phyloP scores from a whole-genome alignment of 176 grass and related monocot genomes.

The Pharus latifolius region DNA sequence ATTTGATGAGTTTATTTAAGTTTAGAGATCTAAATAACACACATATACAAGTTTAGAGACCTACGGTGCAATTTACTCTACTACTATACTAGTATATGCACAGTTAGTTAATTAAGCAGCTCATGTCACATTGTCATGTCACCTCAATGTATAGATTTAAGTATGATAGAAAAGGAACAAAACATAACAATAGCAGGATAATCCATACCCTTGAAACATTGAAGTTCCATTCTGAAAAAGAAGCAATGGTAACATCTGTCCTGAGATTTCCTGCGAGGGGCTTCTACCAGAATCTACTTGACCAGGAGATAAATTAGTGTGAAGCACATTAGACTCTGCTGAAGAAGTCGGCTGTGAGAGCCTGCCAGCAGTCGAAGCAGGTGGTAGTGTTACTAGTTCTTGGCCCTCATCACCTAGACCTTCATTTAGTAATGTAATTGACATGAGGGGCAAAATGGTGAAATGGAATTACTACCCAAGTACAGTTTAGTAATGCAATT shows the following conservation, averaged over 20 bases:
- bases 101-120: not conserved
- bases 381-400: constrained; percentile 34
- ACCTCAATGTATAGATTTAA: not conserved
- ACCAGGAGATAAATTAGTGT: constrained; percentile 1
- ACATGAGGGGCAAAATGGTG: not conserved
- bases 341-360: constrained; percentile 9
- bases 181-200: not conserved
- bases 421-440: constrained; percentile 7
- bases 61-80: too few species aligned
- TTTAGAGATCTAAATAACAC: too few species aligned
- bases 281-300: constrained; percentile 28
- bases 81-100: not conserved
- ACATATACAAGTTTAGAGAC: too few species aligned
- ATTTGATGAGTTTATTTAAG: too few species aligned
- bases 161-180: constrained; percentile 2
- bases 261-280: constrained; percentile 21
- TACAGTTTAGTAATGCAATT: not conserved
- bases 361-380: not conserved
- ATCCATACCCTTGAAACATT: constrained; percentile 72
- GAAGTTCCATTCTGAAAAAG: constrained; percentile 71
- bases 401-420: constrained; percentile 37
- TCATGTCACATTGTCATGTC: not conserved
- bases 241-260: constrained; percentile 35
- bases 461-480: not conserved
- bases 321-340: constrained; percentile 8